Base-by-base conservation (phyloP, 805 yeast genomes). In the Candida xyloterini region DNA sequence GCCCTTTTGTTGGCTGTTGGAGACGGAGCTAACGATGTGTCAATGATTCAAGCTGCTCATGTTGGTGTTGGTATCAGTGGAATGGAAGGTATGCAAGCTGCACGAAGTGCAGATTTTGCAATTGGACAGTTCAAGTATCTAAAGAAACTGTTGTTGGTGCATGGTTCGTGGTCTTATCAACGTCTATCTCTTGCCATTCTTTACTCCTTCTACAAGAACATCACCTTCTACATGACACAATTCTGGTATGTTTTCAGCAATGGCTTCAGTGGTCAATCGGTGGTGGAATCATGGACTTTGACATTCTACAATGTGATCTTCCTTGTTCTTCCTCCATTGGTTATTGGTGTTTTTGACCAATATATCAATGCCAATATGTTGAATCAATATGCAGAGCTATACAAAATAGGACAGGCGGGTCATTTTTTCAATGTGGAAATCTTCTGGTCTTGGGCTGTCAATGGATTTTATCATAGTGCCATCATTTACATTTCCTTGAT, bases 1-100 rank as follows among this genome's bases (percentile, higher is more conserved):
- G 78, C 95, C 2, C 62, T 85, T 29, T 63, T 95, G 30, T 68
- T 93, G 44, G 98, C 99, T 1, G 84, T 93, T 57, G 99, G 99
- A 30, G 99, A 93, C 65, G 99, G 99, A 57, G 99, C 99, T 3
- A 93, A 93, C 58, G 99, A 93, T 67, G 99, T 93, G 28, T 84
- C 95, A 26, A 93, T 93, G 99, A 93, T 93, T 50, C 99, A 93
- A 64, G 98, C 99, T 11, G 99, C 99, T 0, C 98, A 93, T 62
- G 96, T 93, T 38, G 99, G 99, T 47, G 96, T 93, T 16, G 99
- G 99, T 59, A 95, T 93, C 47, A 86, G 95, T 64, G 99, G 99
- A 50, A 84, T 89, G 91, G 99, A 93, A 67, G 99, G 99, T 51
- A 89, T 90, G 88, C 99, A 93, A 65, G 99, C 99, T 9, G 97